Evolutionary conservation across 2,329 filamentous ascomycete genomes (phyloP).

Genomic region (Fusarium odoratissimum): DNA sequence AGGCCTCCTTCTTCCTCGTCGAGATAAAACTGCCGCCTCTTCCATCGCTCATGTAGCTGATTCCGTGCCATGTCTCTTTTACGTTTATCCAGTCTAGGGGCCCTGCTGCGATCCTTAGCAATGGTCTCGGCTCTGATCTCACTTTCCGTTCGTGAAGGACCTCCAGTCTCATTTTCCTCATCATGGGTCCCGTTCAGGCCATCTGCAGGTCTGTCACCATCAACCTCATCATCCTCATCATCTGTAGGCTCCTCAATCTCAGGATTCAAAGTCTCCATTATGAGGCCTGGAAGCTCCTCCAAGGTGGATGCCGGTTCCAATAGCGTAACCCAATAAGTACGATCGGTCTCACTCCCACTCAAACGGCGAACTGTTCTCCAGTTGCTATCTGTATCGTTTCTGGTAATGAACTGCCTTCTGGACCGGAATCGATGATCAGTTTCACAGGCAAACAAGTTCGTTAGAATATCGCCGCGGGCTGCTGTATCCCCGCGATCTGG

Average conservation of each 20-base stretch:
- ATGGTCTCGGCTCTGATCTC: slow-evolving; percentile 55
- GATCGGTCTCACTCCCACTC: slow-evolving; percentile 48
- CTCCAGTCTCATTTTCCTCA: slow-evolving; percentile 45
- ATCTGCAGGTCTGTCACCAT: slow-evolving; percentile 33
- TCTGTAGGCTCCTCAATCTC: slow-evolving; percentile 46
- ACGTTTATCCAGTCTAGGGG: slow-evolving; percentile 54
- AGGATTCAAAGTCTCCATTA: slow-evolving; percentile 49
- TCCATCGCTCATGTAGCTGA: slow-evolving; percentile 78
- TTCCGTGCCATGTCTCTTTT: slow-evolving; percentile 59
- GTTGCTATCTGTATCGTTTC: slow-evolving; percentile 50
- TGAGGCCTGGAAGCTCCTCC: slow-evolving; percentile 56
- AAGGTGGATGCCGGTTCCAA: slow-evolving; percentile 59
- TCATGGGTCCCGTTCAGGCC: slow-evolving; percentile 43
- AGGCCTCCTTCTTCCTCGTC: slow-evolving; percentile 84
- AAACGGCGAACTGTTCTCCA: slow-evolving; percentile 50
- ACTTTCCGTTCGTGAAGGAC: slow-evolving; percentile 53
- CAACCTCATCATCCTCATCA: slow-evolving; percentile 46
- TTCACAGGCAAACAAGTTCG: slow-evolving; percentile 60
- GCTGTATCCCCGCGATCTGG: slow-evolving; percentile 70
- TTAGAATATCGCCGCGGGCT: slow-evolving; percentile 70
- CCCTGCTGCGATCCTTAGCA: slow-evolving; percentile 51
- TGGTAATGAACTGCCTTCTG: slow-evolving; percentile 45
- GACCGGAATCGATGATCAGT: slow-evolving; percentile 46
- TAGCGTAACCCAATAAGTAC: slow-evolving; percentile 57
- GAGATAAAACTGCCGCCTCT: slow-evolving; percentile 81